Evolutionary conservation across 768 basidiomycete genomes (phyloP), one percentile per base, ranked within the genome.

Genomic region (Naganishia vaughanmartiniae): DNA sequence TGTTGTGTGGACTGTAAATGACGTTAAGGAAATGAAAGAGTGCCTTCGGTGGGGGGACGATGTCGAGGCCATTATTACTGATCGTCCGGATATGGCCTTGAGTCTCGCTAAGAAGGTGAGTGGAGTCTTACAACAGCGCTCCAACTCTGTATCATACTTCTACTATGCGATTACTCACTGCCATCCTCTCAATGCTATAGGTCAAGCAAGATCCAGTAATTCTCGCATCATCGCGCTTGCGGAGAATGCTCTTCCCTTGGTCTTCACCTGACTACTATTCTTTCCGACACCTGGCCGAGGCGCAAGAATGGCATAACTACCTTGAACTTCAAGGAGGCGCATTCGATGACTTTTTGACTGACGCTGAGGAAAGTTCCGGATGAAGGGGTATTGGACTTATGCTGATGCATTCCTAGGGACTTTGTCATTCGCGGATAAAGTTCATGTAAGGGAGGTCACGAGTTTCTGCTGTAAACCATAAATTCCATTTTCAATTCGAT

Each of bases 1-100:
- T 68, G 89, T 93, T 86, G 92, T 93, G 2, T 97, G 94, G 96
- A 99, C 96, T 0, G 95, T 98, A 33, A 99, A 99, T 77, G 86
- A 89, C 55, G 88, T 88, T 12, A 87, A 87, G 65, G 88, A 92
- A 76, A 83, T 83, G 83, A 76, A 79, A 55, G 78, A 83, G 55
- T 83, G 82, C 71, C 76, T 77, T 12, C 77, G 80, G 51, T 80
- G 77, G 79, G 79, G 79, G 10, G 42, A 42, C 14, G 15, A 42
- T 5, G 69, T 79, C 33, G 67, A 71, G 51, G 74, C 76, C 69
- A 72, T 81, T 31, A 77, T 82, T 65, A 80, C 77, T n/a, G 81
- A 82, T 68, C 74, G 77, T 31, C 83, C 83, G 4, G 80, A 67
- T 15, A 33, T 76, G 30, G 78, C 75, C 74, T 34, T 74, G 33